A percentile compares a stretch with the other conserved stretches of the same genome.
These are phyloP conservation scores for Sporothrix pallida DNA, from an alignment of 2,329 filamentous ascomycete species.

Conservation along the genomic window DNA sequence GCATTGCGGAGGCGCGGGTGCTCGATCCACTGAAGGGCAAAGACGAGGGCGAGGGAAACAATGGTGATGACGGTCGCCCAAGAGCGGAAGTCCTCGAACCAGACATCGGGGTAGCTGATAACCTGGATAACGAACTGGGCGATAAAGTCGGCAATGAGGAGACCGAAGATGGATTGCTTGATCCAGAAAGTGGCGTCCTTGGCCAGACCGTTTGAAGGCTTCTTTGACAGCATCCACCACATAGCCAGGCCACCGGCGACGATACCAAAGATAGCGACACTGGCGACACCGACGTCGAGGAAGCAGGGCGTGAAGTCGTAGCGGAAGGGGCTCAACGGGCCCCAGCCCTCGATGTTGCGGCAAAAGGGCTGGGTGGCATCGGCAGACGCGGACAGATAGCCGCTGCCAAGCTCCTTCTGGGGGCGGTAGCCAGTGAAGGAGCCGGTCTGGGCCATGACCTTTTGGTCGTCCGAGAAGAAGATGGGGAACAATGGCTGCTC, in stretches of 20 bases:
- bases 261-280: constrained; percentile 79
- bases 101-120: constrained; percentile 68
- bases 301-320: constrained; percentile 99
- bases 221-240: constrained; percentile 77
- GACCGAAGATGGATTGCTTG: constrained; percentile 78
- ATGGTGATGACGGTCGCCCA: constrained; percentile 78
- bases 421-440: constrained; percentile 66
- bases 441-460: constrained; percentile 60
- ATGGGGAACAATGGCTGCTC: constrained; percentile 39
- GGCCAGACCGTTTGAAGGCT: constrained; percentile 66
- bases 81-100: constrained; percentile 83
- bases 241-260: constrained; percentile 77
- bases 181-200: constrained; percentile 93
- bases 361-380: constrained; percentile 74
- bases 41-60: constrained; percentile 74
- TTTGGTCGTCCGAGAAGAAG: constrained; percentile 46
- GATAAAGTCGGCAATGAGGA: constrained; percentile 70
- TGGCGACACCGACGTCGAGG: constrained; percentile 85
- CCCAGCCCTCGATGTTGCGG: constrained; percentile 92
- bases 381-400: constrained; percentile 63
- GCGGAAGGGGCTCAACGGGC: constrained; percentile 81
- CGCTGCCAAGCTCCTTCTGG: constrained; percentile 56
- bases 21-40: constrained; percentile 82
- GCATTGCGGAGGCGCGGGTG: constrained; percentile 82
- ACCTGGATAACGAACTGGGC: constrained; percentile 80